Conservation (phyloP, 2,329 filamentous ascomycete genomes). For the Thielaviopsis populi region DNA sequence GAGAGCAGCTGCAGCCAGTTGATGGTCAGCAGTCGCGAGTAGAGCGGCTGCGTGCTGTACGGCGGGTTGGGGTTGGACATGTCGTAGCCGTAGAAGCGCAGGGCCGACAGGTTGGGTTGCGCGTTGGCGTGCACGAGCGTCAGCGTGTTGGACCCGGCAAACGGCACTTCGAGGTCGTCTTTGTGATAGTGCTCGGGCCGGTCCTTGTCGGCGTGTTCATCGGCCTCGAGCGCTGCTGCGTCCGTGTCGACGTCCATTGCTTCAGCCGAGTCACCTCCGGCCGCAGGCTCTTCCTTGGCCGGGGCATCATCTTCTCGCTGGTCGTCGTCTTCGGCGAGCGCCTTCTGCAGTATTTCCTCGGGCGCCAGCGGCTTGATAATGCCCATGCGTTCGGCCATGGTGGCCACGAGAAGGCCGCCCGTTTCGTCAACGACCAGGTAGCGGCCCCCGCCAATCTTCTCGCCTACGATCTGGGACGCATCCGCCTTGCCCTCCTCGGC, state of each 20-base stretch:
- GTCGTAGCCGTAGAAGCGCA: conserved; percentile 85
- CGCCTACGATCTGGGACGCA: background rate
- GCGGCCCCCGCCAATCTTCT: conserved; percentile 29
- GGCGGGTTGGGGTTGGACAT: conserved; percentile 44
- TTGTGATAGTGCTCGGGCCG: conserved; percentile 19
- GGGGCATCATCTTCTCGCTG: background rate
- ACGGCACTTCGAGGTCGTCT: conserved; percentile 48
- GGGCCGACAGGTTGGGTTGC: conserved; percentile 72
- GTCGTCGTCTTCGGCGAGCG: background rate
- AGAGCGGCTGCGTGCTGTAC: conserved; percentile 58
- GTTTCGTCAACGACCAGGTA: conserved; percentile 84
- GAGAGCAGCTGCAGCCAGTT: conserved; percentile 85
- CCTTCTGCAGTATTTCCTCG: conserved; percentile 19
- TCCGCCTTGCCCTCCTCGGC: conserved; percentile 18
- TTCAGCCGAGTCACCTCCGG: background rate
- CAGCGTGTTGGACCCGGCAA: conserved; percentile 56
- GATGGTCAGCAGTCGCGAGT: conserved; percentile 64
- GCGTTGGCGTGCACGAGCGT: conserved; percentile 69
- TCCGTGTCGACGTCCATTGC: conserved; percentile 1
- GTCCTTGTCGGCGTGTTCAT: background rate
- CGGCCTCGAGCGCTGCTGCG: too few species aligned
- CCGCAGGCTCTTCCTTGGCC: background rate
- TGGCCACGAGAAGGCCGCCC: conserved; percentile 64
- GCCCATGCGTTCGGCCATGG: conserved; percentile 79
- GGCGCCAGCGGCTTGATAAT: conserved; percentile 43